A percentile compares a stretch with the other conserved stretches of the same genome.
Evolutionary conservation across 371 early-diverging fungal genomes (phyloP).

Genomic region (Caulochytrium protostelioides): DNA sequence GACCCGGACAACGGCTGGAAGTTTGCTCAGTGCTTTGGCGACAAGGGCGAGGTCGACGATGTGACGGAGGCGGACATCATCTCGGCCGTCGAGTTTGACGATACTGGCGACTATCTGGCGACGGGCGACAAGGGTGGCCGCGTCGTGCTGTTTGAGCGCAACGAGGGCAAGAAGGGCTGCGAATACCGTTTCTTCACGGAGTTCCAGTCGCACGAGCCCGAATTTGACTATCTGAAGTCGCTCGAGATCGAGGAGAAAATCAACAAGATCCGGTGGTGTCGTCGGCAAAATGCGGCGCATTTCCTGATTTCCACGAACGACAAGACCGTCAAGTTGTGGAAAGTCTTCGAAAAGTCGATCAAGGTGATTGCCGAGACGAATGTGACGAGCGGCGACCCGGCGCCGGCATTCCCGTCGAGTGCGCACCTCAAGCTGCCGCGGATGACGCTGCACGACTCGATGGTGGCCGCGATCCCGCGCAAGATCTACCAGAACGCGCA

Average conservation of each 20-base stretch:
- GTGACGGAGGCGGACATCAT: slow-evolving; percentile 97
- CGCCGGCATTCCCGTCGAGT: slow-evolving; percentile 17
- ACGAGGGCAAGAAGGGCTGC: slow-evolving; percentile 94
- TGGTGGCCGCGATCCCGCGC: slow-evolving; percentile 81
- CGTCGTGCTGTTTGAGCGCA: slow-evolving; percentile 89
- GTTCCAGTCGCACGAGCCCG: slow-evolving; percentile 97
- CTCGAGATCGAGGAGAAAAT: slow-evolving; percentile 98
- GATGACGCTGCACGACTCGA: slow-evolving; percentile 74
- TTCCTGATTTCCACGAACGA: slow-evolving; percentile 94
- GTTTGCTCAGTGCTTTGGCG: slow-evolving; percentile 96
- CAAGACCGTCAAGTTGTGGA: slow-evolving; percentile 98
- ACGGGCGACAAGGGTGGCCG: slow-evolving; percentile 95
- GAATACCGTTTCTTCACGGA: slow-evolving; percentile 97
- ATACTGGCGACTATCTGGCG: slow-evolving; percentile 87
- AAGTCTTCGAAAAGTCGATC: slow-evolving; percentile 86
- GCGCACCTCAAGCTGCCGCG: slow-evolving; percentile 51
- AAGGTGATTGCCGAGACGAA: slow-evolving; percentile 75
- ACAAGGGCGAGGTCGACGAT: slow-evolving; percentile 92
- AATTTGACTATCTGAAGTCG: slow-evolving; percentile 98
- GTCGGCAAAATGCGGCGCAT: slow-evolving; percentile 78
- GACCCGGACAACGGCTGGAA: slow-evolving; percentile 59
- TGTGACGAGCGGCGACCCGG: slow-evolving; percentile 14
- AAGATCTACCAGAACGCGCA: slow-evolving; percentile 95
- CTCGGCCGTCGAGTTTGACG: slow-evolving; percentile 92
- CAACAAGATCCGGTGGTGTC: slow-evolving; percentile 95